phyloP scores from a whole-genome alignment of 352 stramenopile genomes.

The Phytopythium vexans region DNA sequence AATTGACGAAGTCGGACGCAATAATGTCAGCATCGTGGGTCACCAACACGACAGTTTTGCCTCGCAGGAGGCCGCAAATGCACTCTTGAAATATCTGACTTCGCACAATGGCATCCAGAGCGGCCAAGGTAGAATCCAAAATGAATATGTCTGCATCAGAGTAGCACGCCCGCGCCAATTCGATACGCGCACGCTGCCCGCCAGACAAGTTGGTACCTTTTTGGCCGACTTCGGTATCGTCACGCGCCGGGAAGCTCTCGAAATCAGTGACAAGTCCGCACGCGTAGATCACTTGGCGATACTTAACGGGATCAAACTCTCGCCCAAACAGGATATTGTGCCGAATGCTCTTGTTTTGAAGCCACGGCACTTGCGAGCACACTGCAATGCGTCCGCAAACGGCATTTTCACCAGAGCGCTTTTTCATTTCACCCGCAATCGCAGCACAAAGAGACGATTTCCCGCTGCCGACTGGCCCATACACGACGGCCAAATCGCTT shows the following conservation, averaged over 20 bases:
- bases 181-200: slow-evolving; percentile 90
- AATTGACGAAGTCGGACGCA: too few relatives aligned
- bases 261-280: slow-evolving; percentile 60
- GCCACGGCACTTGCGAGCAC: too few relatives aligned
- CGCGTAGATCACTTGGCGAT: slow-evolving; percentile 47
- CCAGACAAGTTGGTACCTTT: slow-evolving; percentile 94
- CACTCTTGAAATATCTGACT: slow-evolving; percentile 89
- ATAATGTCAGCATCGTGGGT: slow-evolving; percentile 44
- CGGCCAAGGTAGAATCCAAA: slow-evolving; percentile 93
- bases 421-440: too few relatives aligned
- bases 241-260: slow-evolving; percentile 60
- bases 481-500: too few relatives aligned
- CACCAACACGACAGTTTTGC: slow-evolving; percentile 84
- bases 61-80: slow-evolving; percentile 45
- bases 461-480: too few relatives aligned
- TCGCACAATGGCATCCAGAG: slow-evolving; percentile 94
- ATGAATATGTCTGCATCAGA: slow-evolving; percentile 86
- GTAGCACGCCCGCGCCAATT: slow-evolving; percentile 79
- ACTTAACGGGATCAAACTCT: slow-evolving; percentile 51
- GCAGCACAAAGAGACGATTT: too few relatives aligned
- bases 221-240: slow-evolving; percentile 95
- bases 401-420: too few relatives aligned
- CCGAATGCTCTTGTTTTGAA: slow-evolving; percentile 9
- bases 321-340: slow-evolving; percentile 96
- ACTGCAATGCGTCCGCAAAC: too few relatives aligned